phyloP scores from a whole-genome alignment of 371 early-diverging fungal genomes.

The Quaeritorhiza haematococci region DNA sequence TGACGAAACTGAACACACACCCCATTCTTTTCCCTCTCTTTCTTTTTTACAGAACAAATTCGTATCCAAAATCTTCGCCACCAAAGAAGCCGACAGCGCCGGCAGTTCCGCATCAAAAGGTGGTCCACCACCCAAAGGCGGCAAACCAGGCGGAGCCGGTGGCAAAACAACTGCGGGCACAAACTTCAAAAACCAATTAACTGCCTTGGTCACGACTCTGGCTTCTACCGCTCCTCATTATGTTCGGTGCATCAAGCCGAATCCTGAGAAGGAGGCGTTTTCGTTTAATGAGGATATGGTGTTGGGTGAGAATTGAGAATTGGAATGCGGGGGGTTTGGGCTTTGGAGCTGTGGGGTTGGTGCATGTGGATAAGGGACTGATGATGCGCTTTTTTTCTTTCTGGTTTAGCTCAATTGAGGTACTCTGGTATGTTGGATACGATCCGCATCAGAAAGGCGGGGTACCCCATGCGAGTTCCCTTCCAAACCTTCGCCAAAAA shows the following conservation, averaged over 20 bases:
- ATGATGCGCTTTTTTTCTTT: too few species aligned
- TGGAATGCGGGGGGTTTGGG: too few species aligned
- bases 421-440: constrained; percentile 72
- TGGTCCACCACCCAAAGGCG: constrained; percentile 3
- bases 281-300: constrained; percentile 46
- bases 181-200: constrained; percentile 33
- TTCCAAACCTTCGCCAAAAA: constrained; percentile 24
- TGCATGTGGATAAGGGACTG: too few species aligned
- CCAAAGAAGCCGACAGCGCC: constrained; percentile 11
- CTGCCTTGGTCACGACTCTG: constrained; percentile 33
- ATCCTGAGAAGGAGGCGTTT: constrained; percentile 45
- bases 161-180: constrained; percentile 36
- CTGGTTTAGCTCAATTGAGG: constrained; percentile 45
- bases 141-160: constrained; percentile 4
- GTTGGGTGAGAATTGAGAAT: constrained; percentile 23
- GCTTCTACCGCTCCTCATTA: constrained; percentile 39
- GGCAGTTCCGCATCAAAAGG: constrained; percentile 13
- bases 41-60: constrained; percentile 13
- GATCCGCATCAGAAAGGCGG: constrained; percentile 54
- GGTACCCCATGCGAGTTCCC: constrained; percentile 32
- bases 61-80: constrained; percentile 24
- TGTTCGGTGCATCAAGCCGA: constrained; percentile 72
- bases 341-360: too few species aligned
- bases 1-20: constrained; percentile 4
- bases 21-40: constrained; percentile 26